These are phyloP conservation scores for Stachybotrys chlorohalonatus DNA, from an alignment of 2,329 filamentous ascomycete genomes.

Conservation along the genomic window DNA sequence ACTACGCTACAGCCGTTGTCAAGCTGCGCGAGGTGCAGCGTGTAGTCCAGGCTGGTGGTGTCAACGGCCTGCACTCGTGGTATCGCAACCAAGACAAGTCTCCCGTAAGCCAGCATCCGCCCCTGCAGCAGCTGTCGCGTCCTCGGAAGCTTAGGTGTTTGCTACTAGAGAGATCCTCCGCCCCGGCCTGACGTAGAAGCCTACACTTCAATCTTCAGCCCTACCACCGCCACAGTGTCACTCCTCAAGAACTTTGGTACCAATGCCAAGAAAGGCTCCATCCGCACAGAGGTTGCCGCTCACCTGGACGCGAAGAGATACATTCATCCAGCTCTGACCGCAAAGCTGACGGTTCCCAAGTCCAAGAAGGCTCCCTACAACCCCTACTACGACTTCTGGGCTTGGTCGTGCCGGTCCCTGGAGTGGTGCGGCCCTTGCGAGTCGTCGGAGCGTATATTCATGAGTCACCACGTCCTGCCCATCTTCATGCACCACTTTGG, in stretches of 20 bases:
- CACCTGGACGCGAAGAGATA: constrained; percentile 46
- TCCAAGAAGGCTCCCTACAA: constrained; percentile 44
- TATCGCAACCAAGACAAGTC: constrained; percentile 30
- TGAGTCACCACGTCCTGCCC: constrained; percentile 60
- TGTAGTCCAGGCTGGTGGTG: constrained; percentile 31
- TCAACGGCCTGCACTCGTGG: constrained; percentile 40
- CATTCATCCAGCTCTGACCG: constrained; percentile 32
- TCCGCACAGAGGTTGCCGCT: constrained; percentile 45
- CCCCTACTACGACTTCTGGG: constrained; percentile 60
- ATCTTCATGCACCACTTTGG: constrained; percentile 74
- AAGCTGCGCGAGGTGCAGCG: constrained; percentile 39
- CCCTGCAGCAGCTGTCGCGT: not conserved
- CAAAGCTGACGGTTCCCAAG: constrained; percentile 34
- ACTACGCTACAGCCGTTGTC: constrained; percentile 42
- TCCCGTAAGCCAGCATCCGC: constrained; percentile 14
- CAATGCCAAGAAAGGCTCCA: constrained; percentile 55
- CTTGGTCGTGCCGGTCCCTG: constrained; percentile 53
- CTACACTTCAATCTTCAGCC: constrained; percentile 58
- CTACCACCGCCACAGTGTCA: constrained; percentile 48
- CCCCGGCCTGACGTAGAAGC: constrained; percentile 50
- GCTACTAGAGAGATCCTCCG: constrained; percentile 33
- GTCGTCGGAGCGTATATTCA: constrained; percentile 39
- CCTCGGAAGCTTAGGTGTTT: constrained; percentile 4
- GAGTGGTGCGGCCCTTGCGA: constrained; percentile 56
- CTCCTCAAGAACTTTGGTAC: constrained; percentile 53